Conservation (phyloP, 2,329 filamentous ascomycete genomes). For the Penicillium sp. region DNA sequence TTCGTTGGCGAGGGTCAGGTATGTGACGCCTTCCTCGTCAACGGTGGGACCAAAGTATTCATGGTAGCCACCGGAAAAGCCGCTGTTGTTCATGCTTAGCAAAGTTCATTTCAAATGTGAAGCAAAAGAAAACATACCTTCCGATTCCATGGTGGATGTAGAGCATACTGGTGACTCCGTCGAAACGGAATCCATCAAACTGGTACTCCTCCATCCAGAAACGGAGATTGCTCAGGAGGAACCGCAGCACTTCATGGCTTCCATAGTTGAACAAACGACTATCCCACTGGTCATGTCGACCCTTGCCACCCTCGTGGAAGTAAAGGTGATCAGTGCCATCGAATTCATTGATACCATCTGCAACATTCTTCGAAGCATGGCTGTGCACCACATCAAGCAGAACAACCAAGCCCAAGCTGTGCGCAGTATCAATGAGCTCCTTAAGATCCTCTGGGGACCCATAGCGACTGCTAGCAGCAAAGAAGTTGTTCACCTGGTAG, state of each 20-base stretch:
- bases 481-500: slow-evolving; percentile 99
- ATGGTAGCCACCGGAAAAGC: slow-evolving; percentile 96
- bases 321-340: slow-evolving; percentile 94
- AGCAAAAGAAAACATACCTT: slow-evolving; percentile 62
- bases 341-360: slow-evolving; percentile 93
- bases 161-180: slow-evolving; percentile 98
- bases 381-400: slow-evolving; percentile 96
- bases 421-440: slow-evolving; percentile 92
- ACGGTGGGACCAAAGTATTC: slow-evolving; percentile 91
- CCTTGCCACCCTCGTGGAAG: slow-evolving; percentile 84
- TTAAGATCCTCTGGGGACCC: slow-evolving; percentile 92
- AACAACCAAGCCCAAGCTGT: slow-evolving; percentile 85
- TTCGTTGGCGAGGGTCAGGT: slow-evolving; percentile 95
- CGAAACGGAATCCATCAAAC: slow-evolving; percentile 97
- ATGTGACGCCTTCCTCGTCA: slow-evolving; percentile 90
- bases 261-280: slow-evolving; percentile 97
- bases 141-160: slow-evolving; percentile 95
- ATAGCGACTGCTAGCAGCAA: slow-evolving; percentile 93
- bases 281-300: slow-evolving; percentile 91
- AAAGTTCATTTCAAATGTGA: not conserved
- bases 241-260: slow-evolving; percentile 89
- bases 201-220: slow-evolving; percentile 99
- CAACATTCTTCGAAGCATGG: slow-evolving; percentile 94
- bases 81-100: slow-evolving; percentile 51
- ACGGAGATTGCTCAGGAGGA: slow-evolving; percentile 88